Evolutionary conservation across 805 yeast species (phyloP).

Genomic region (Maudiozyma barnettii): DNA sequence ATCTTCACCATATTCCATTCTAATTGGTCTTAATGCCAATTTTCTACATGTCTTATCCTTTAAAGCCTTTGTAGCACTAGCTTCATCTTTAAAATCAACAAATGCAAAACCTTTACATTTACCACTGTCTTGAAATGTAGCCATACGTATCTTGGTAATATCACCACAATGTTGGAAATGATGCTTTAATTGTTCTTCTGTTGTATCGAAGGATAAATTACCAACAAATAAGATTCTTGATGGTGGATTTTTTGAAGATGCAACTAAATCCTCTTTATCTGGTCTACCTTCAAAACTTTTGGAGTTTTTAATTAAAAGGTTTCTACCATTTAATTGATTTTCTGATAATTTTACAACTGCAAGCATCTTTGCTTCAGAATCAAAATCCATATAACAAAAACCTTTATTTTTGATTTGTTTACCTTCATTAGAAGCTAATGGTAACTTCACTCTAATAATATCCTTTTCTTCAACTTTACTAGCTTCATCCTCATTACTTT

Average conservation of each 20-base stretch:
- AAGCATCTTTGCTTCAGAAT: constrained; percentile 46
- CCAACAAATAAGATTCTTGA: constrained; percentile 86
- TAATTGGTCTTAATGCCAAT: constrained; percentile 61
- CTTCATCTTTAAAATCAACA: constrained; percentile 71
- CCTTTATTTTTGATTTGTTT: constrained; percentile 58
- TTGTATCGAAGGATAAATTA: constrained; percentile 84
- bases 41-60: constrained; percentile 57
- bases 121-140: constrained; percentile 94
- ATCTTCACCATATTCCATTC: constrained; percentile 93
- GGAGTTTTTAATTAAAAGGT: constrained; percentile 73
- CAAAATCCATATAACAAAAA: constrained; percentile 84
- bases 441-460: constrained; percentile 70
- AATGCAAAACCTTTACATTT: constrained; percentile 96
- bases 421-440: constrained; percentile 48
- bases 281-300: constrained; percentile 86
- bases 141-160: constrained; percentile 79
- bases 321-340: constrained; percentile 68
- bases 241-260: constrained; percentile 70
- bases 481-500: constrained; percentile 30
- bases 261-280: constrained; percentile 37
- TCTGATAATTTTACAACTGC: constrained; percentile 65
- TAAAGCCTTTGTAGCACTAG: constrained; percentile 76
- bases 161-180: constrained; percentile 91
- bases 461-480: constrained; percentile 41
- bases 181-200: constrained; percentile 63